phyloP scores from a whole-genome alignment of 495 filamentous ascomycete species.

The Saxophila tyrrhenica region DNA sequence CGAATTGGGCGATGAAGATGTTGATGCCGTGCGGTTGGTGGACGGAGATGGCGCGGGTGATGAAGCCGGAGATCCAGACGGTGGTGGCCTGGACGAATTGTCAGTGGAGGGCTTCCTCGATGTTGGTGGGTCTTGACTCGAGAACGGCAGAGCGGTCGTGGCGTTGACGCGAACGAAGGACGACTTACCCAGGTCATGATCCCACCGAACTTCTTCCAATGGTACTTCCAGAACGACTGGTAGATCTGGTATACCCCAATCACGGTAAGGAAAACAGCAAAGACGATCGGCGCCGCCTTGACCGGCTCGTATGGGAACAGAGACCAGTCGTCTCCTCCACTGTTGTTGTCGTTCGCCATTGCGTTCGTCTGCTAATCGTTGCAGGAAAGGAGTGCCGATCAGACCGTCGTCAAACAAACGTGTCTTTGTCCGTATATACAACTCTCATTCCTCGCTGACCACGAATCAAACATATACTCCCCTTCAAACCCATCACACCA shows the following conservation, averaged over 20 bases:
- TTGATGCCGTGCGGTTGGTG: neutral
- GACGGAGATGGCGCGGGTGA: conserved; percentile 9
- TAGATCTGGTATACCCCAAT: conserved; percentile 3
- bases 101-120: neutral
- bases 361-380: no score
- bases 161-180: no score
- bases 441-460: no score
- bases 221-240: conserved; percentile 7
- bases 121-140: no score
- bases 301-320: conserved; percentile 9
- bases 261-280: conserved; percentile 4
- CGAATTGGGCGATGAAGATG: conserved; percentile 9
- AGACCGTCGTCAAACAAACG: no score
- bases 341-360: neutral
- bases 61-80: conserved; percentile 9
- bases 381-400: no score
- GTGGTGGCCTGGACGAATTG: neutral
- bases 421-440: no score
- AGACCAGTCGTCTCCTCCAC: conserved; percentile 5
- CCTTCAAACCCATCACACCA: no score
- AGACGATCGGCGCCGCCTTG: conserved; percentile 12
- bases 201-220: conserved; percentile 5
- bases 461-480: no score
- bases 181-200: neutral
- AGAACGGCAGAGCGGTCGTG: no score